Conservation (phyloP, 2,329 filamentous ascomycete genomes). For the Sclerotinia sclerotiorum region DNA sequence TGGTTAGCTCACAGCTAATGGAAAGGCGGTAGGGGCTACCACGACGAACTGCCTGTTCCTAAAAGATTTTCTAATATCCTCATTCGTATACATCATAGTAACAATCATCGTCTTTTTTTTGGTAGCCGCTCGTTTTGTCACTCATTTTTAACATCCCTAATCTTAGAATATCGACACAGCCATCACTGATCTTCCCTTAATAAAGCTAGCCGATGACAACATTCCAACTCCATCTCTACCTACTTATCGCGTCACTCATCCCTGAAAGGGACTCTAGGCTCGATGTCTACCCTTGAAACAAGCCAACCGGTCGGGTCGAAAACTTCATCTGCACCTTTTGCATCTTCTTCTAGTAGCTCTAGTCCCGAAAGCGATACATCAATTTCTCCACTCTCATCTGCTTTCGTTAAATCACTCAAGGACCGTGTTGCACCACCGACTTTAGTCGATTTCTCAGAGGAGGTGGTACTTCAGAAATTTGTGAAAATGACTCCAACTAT, state of each 20-base stretch:
- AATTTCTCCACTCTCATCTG: neutral
- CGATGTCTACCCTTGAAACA: neutral
- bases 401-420: neutral
- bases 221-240: neutral
- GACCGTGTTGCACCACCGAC: neutral
- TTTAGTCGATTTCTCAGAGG: slow-evolving; percentile 5
- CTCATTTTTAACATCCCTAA: neutral
- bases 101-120: neutral
- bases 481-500: neutral
- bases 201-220: neutral
- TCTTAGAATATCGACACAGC: neutral
- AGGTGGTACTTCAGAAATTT: neutral
- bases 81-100: neutral
- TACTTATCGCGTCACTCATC: neutral
- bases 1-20: neutral
- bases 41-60: neutral
- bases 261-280: neutral
- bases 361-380: neutral
- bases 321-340: neutral
- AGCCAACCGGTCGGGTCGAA: too few species aligned
- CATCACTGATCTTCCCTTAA: neutral
- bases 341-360: neutral
- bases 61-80: fast-evolving
- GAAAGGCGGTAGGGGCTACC: neutral
- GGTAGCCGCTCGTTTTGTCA: neutral